Evolutionary conservation across 768 basidiomycete species (phyloP).

Genomic region (Mycena pura): DNA sequence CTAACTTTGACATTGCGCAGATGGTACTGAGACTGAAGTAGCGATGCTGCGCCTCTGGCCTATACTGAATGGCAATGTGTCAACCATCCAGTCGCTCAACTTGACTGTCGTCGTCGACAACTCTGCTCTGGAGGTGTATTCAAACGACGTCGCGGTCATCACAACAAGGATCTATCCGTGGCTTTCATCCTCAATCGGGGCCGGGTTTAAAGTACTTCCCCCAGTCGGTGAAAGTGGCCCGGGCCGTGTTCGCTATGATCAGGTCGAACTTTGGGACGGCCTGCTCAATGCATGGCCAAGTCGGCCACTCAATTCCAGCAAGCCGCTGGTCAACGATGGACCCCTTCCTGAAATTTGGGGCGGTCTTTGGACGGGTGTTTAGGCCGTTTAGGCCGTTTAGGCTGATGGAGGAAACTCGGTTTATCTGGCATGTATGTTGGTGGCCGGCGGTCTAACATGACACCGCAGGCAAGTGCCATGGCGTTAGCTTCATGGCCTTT

Average conservation of each 20-base stretch:
- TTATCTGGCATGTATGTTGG: no score
- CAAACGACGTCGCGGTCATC: conserved; percentile 21
- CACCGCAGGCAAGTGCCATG: neutral
- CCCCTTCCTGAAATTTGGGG: conserved; percentile 20
- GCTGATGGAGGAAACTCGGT: no score
- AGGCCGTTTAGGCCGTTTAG: no score
- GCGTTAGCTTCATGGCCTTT: neutral
- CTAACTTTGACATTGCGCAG: neutral
- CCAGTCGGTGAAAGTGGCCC: neutral
- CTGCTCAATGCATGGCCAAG: conserved; percentile 18
- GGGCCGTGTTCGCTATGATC: conserved; percentile 3
- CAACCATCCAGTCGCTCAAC: conserved; percentile 19
- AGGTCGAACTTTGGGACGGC: conserved; percentile 22
- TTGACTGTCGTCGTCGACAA: conserved; percentile 22
- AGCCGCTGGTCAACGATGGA: conserved; percentile 17
- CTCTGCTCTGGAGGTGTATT: conserved; percentile 17
- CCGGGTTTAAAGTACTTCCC: conserved; percentile 9
- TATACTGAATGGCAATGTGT: conserved; percentile 13
- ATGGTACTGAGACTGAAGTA: conserved; percentile 14
- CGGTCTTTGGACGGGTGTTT: conserved; percentile 13
- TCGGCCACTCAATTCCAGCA: conserved; percentile 10
- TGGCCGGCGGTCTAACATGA: no score
- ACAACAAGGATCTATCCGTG: conserved; percentile 16
- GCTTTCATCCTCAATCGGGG: conserved; percentile 15
- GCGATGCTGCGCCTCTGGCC: conserved; percentile 24